Base-by-base conservation (phyloP, 495 filamentous ascomycete genomes). In the Penicillium desertorum region DNA sequence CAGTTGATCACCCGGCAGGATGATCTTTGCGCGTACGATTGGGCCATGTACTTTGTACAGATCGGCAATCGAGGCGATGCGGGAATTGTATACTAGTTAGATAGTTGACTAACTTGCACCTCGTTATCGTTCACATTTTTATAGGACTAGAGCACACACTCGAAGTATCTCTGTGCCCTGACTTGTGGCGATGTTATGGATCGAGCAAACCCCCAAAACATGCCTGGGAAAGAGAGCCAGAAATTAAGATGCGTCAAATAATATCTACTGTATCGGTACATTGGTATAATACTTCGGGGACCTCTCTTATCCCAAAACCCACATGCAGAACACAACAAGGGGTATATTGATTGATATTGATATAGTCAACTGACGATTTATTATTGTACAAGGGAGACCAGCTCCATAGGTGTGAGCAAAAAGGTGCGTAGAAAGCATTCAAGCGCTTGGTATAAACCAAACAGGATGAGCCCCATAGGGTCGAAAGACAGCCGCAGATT, bases 1-100 rank as follows among this genome's bases (percentile, higher is more conserved):
- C 32, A 32, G 23, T 36, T 32, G 59, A 62, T 65, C 62, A 65
- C 54, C 59, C 43, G 64, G 54, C 60, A 46, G 58, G 55, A 41
- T 46, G 60, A 56, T 58, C 60, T 51, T 61, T 42, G 25, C 32
- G 37, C 16, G 3, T 30, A 27, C 32, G 45, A 5, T 27, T 37
- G 47, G 58, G 61, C 63, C 63, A 63, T 64, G 64, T 54, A 42
- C 49, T 37, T 37, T 34, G 20, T 44, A 5, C n/a, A 10, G 44
- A 47, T 46, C 30, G 53, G 10, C 44, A 39, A 8, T 25, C 4
- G 12, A 46, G 12, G 19, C 11, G 12, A 14, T 44, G 36, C n/a
- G 36, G 11, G 42, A 44, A 5, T 29, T 32, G 25, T 47, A 29
- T 47, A 29, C 23, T 12, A 19, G 16, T 45, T 30, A 9, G 9